These are phyloP conservation scores for Helicostylum pulchrum DNA, from an alignment of 192 early-diverging fungal genomes.

Conservation along the genomic window DNA sequence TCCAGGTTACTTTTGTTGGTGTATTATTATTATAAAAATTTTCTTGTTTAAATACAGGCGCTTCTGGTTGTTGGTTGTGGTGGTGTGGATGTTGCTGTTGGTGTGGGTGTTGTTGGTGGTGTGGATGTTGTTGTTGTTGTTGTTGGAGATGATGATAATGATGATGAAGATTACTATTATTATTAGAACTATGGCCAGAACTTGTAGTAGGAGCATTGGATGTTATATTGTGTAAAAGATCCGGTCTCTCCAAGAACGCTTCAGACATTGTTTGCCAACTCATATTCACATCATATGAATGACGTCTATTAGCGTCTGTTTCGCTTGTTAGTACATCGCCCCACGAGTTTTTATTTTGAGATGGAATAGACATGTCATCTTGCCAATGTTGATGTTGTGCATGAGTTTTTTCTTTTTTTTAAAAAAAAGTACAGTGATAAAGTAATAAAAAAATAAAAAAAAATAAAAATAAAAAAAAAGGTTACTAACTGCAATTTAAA, in stretches of 20 bases:
- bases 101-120: neutral
- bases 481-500: no score
- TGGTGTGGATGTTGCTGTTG: neutral
- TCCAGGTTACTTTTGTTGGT: conserved; percentile 16
- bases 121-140: neutral
- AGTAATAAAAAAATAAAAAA: conserved; percentile 2
- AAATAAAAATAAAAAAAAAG: neutral
- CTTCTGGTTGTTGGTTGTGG: neutral
- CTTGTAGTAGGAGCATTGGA: neutral
- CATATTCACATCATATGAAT: conserved; percentile 36
- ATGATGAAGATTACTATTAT: neutral
- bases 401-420: neutral
- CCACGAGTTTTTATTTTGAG: conserved; percentile 13
- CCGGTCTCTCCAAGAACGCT: conserved; percentile 19
- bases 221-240: conserved; percentile 14
- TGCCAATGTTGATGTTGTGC: conserved; percentile 23
- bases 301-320: conserved; percentile 21
- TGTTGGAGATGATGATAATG: neutral
- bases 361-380: conserved; percentile 30
- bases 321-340: conserved; percentile 23
- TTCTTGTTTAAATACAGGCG: neutral
- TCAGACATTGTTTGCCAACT: conserved; percentile 27
- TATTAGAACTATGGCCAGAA: neutral
- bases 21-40: conserved; percentile 3
- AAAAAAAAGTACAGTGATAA: no score